A percentile compares a stretch with the other conserved stretches of the same genome.
Conservation (phyloP, 176 grass and related monocot genomes). For the Coix lacrymajobi region DNA sequence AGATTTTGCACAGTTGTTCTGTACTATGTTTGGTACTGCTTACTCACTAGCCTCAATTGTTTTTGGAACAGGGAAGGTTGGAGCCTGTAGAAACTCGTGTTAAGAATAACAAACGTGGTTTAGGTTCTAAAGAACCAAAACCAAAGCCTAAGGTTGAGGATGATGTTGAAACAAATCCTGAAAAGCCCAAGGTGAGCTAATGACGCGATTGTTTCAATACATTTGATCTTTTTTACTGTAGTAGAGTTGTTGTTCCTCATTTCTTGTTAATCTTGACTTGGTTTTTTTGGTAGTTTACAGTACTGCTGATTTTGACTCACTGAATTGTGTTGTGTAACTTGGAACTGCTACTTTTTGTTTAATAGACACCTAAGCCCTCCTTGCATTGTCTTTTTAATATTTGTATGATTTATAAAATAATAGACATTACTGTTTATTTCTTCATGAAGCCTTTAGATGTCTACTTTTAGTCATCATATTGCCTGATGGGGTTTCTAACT, state of each 20-base stretch:
- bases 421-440: neutral
- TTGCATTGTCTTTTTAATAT: neutral
- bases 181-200: conserved; percentile 40
- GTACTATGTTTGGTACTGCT: neutral
- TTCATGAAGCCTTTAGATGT: neutral
- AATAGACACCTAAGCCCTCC: neutral
- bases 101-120: conserved; percentile 84
- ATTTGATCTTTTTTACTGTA: neutral
- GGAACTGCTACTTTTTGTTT: neutral
- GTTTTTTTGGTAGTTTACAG: neutral
- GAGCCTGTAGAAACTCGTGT: conserved; percentile 73
- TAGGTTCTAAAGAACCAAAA: conserved; percentile 72
- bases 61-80: conserved; percentile 58
- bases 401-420: neutral
- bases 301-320: neutral
- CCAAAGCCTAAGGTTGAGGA: conserved; percentile 22
- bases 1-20: neutral
- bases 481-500: neutral
- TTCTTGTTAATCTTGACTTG: neutral
- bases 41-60: neutral
- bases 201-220: neutral
- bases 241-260: neutral
- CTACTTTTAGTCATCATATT: neutral
- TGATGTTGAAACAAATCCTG: conserved; percentile 34
- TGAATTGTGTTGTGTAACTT: neutral